Percentiles rank a stretch among this genome's conserved stretches.
These are phyloP conservation scores for Chytriomyces confervae DNA, from an alignment of 192 early-diverging fungal species.

Conservation along the genomic window DNA sequence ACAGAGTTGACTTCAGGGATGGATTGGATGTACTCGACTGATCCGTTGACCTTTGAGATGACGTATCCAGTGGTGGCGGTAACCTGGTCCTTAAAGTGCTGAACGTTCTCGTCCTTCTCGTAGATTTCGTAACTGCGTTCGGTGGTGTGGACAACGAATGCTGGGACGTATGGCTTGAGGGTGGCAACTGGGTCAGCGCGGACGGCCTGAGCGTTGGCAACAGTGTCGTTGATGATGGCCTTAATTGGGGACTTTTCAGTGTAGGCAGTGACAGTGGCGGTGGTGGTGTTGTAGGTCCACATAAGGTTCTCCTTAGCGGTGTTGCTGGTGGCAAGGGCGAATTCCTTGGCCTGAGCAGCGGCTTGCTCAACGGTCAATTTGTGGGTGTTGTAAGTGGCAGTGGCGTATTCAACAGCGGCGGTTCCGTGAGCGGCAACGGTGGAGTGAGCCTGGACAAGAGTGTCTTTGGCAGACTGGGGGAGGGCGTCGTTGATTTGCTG, in stretches of 20 bases:
- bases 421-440: conserved; percentile 16
- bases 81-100: conserved; percentile 34
- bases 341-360: conserved; percentile 17
- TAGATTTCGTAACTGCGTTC: conserved; percentile 57
- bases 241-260: conserved; percentile 52
- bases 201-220: conserved; percentile 47
- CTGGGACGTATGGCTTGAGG: conserved; percentile 53
- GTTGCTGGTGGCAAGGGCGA: neutral
- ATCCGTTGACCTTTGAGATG: conserved; percentile 57
- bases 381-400: neutral
- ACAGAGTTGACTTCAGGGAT: conserved; percentile 48
- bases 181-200: conserved; percentile 47
- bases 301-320: neutral
- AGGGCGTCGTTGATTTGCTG: conserved; percentile 21
- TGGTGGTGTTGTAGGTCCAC: conserved; percentile 39
- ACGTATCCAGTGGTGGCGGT: conserved; percentile 52
- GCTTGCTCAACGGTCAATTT: neutral
- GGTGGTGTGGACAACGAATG: conserved; percentile 52
- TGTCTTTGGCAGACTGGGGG: conserved; percentile 53
- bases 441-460: conserved; percentile 16
- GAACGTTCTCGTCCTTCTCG: conserved; percentile 43
- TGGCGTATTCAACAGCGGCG: conserved; percentile 22
- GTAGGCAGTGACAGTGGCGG: conserved; percentile 58
- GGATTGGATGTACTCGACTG: conserved; percentile 49
- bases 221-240: conserved; percentile 43